These are phyloP conservation scores for Populus simonii DNA, from an alignment of 345 rosid genomes.

Conservation along the genomic window DNA sequence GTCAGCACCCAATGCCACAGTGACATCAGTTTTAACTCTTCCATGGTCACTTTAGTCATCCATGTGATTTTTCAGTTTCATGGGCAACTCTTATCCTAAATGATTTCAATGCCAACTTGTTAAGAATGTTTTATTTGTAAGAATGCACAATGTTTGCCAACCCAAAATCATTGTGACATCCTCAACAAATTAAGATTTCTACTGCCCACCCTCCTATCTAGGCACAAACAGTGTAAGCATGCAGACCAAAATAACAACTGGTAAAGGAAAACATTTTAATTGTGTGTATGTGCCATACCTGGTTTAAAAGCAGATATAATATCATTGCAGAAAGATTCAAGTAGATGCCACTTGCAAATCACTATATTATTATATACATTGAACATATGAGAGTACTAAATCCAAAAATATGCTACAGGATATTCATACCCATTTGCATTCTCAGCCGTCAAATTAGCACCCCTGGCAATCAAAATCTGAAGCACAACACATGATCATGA, in stretches of 20 bases:
- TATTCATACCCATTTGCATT: constrained; percentile 74
- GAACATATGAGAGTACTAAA: not conserved
- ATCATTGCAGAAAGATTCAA: not conserved
- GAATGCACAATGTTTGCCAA: not conserved
- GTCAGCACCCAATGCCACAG: too few species aligned
- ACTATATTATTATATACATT: not conserved
- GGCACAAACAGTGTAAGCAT: not conserved
- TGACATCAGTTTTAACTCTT: too few species aligned
- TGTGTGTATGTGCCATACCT: not conserved
- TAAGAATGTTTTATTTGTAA: not conserved
- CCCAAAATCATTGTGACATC: not conserved
- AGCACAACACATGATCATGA: constrained; percentile 17
- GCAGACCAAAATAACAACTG: not conserved
- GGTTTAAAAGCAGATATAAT: not conserved
- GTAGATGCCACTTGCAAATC: not conserved
- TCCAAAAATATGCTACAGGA: not conserved
- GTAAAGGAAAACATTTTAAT: not conserved
- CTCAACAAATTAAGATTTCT: not conserved
- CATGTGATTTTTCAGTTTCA: too few species aligned
- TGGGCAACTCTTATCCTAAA: too few species aligned
- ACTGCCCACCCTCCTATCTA: not conserved
- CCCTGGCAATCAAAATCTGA: constrained; percentile 75
- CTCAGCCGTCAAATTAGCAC: constrained; percentile 66
- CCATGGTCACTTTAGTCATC: too few species aligned
- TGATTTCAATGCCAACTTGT: not conserved